phyloP scores from a whole-genome alignment of 257 asterid genomes.

The Striga asiatica region DNA sequence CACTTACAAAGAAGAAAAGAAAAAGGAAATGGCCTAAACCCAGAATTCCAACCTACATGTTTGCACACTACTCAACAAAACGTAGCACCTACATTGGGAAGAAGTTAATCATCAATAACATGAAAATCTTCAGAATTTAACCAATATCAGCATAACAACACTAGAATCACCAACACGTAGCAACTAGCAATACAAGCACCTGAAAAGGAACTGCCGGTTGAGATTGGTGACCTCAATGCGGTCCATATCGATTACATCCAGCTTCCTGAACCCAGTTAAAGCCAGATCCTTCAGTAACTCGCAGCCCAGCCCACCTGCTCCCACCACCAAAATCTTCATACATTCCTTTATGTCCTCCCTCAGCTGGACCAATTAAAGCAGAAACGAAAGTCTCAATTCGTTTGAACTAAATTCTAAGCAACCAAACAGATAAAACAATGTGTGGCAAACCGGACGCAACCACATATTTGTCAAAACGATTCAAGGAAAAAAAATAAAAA shows the following conservation, averaged over 20 bases:
- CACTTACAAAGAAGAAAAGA: background rate
- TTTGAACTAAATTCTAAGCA: conserved; percentile 4
- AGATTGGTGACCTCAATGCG: conserved; percentile 93
- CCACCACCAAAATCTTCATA: conserved; percentile 80
- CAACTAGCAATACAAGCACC: conserved; percentile 31
- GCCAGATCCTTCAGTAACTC: conserved; percentile 97
- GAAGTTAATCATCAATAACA: conserved; percentile 7
- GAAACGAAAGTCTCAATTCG: background rate
- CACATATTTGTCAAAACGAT: conserved; percentile 13
- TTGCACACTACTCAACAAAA: background rate
- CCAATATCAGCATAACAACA: conserved; percentile 5
- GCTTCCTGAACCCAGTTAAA: conserved; percentile 67
- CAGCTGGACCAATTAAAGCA: conserved; percentile 31
- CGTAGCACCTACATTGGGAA: background rate
- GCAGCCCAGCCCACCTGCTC: conserved; percentile 98
- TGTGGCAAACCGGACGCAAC: conserved; percentile 7
- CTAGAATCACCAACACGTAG: background rate
- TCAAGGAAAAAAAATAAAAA: background rate
- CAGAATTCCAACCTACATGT: background rate
- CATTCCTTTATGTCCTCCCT: conserved; percentile 73
- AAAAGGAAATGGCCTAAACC: background rate
- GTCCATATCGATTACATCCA: conserved; percentile 96
- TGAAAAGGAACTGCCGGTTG: conserved; percentile 92
- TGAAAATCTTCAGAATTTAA: background rate
- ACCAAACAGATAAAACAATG: background rate